Conservation (phyloP, 2,329 filamentous ascomycete genomes). For the Xylaria arbuscula region DNA sequence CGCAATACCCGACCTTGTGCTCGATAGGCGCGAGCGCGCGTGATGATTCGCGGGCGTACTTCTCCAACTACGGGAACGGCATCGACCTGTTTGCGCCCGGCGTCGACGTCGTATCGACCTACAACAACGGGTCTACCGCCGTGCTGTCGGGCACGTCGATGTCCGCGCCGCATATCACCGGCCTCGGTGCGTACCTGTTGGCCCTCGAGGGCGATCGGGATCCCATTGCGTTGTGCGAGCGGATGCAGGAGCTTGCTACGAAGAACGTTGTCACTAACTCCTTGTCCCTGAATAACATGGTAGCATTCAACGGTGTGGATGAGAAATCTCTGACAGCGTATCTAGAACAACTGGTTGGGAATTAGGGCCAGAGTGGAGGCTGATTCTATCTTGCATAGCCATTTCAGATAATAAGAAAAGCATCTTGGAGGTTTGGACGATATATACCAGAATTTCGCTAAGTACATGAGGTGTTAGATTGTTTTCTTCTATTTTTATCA, state of each 20-base stretch:
- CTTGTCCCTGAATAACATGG: conserved; percentile 40
- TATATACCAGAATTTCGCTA: conserved; percentile 1
- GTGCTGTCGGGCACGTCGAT: conserved; percentile 60
- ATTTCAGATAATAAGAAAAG: not conserved
- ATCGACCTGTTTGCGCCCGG: conserved; percentile 59
- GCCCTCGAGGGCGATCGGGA: conserved; percentile 57
- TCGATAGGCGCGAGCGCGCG: conserved; percentile 50
- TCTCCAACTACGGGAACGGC: conserved; percentile 51
- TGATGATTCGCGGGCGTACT: conserved; percentile 44
- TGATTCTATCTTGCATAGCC: not conserved
- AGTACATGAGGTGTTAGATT: conserved; percentile 4
- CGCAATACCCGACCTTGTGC: conserved; percentile 49
- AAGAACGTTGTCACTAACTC: conserved; percentile 38
- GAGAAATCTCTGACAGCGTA: not conserved
- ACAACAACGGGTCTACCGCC: conserved; percentile 51
- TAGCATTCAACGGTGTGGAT: conserved; percentile 42
- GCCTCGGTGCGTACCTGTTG: conserved; percentile 58
- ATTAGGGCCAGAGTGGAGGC: conserved; percentile 5
- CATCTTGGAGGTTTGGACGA: not conserved
- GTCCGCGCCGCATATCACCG: conserved; percentile 57
- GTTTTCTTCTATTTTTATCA: not conserved
- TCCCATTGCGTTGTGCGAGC: conserved; percentile 41
- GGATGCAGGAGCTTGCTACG: conserved; percentile 45
- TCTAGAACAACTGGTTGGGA: conserved; percentile 5
- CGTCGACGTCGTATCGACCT: conserved; percentile 54